Conservation (phyloP, 1,284 basidiomycete species). For the Psilocybe mexicana region DNA sequence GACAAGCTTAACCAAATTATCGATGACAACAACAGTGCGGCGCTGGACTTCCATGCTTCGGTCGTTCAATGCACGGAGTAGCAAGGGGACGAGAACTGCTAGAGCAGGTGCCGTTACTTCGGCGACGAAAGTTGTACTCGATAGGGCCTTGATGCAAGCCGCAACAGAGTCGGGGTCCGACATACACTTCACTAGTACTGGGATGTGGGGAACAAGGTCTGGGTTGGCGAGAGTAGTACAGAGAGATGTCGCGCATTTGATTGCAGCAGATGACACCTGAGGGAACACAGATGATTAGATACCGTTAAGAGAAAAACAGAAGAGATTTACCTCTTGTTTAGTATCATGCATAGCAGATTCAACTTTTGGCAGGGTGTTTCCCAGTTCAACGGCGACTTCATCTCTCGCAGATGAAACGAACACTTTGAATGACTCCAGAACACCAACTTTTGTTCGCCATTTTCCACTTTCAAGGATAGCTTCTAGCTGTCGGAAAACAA, state of each 20-base stretch:
- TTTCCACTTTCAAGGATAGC: slow-evolving; percentile 82
- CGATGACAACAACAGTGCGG: slow-evolving; percentile 87
- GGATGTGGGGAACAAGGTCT: slow-evolving; percentile 90
- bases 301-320: not conserved
- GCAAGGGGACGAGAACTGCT: slow-evolving; percentile 92
- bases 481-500: slow-evolving; percentile 76
- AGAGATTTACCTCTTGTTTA: slow-evolving; percentile 80
- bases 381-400: slow-evolving; percentile 85
- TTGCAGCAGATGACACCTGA: slow-evolving; percentile 85
- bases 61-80: slow-evolving; percentile 93
- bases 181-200: slow-evolving; percentile 94
- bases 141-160: slow-evolving; percentile 94
- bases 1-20: slow-evolving; percentile 98
- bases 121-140: slow-evolving; percentile 94
- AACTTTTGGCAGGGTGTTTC: slow-evolving; percentile 82
- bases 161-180: slow-evolving; percentile 85
- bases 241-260: slow-evolving; percentile 91
- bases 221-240: slow-evolving; percentile 94
- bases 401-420: slow-evolving; percentile 77
- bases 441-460: slow-evolving; percentile 96
- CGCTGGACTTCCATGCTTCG: slow-evolving; percentile 95
- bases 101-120: slow-evolving; percentile 96
- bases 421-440: slow-evolving; percentile 80
- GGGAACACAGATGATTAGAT: slow-evolving; percentile 2
- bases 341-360: slow-evolving; percentile 97